These are phyloP conservation scores for Oropetium thomaeum DNA, from an alignment of 176 grass and related monocot genomes.

Conservation along the genomic window DNA sequence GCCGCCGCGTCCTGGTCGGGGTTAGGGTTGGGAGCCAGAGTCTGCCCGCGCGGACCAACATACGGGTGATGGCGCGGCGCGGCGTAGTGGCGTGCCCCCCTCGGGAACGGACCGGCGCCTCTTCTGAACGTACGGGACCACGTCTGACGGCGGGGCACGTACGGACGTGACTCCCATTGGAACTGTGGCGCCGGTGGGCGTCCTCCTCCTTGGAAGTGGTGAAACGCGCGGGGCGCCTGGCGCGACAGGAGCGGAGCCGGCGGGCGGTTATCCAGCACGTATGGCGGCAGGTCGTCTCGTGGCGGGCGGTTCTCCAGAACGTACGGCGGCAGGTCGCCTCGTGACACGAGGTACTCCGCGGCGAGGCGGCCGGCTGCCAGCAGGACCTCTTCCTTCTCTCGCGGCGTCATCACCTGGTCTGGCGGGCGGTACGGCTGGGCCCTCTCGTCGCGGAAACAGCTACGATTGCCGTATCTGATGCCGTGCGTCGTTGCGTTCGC, in stretches of 20 bases:
- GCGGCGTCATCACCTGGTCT: not conserved
- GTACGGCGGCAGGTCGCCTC: conserved; percentile 4
- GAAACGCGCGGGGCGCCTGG: too few relatives aligned
- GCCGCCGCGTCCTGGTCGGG: not conserved
- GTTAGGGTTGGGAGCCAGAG: not conserved
- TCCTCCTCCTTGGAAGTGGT: not conserved
- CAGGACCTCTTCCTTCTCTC: not conserved
- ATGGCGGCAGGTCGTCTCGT: conserved; percentile 2
- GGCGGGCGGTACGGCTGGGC: not conserved
- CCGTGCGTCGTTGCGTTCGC: not conserved
- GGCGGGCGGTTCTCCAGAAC: conserved; percentile 23
- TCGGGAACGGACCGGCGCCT: not conserved
- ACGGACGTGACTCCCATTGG: not conserved
- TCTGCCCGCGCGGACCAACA: not conserved
- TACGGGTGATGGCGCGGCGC: not conserved
- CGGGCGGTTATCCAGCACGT: conserved; percentile 21
- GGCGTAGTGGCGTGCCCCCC: not conserved
- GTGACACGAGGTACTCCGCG: conserved; percentile 18
- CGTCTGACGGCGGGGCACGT: not conserved
- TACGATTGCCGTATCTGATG: not conserved
- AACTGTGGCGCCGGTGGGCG: not conserved
- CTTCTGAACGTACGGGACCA: not conserved
- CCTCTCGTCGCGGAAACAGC: conserved; percentile 1
- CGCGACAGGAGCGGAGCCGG: too few relatives aligned
- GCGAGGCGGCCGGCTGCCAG: conserved; percentile 29